Percentiles rank a stretch among this genome's conserved stretches.
phyloP scores from a whole-genome alignment of 345 rosid species.

The Salix exigua region DNA sequence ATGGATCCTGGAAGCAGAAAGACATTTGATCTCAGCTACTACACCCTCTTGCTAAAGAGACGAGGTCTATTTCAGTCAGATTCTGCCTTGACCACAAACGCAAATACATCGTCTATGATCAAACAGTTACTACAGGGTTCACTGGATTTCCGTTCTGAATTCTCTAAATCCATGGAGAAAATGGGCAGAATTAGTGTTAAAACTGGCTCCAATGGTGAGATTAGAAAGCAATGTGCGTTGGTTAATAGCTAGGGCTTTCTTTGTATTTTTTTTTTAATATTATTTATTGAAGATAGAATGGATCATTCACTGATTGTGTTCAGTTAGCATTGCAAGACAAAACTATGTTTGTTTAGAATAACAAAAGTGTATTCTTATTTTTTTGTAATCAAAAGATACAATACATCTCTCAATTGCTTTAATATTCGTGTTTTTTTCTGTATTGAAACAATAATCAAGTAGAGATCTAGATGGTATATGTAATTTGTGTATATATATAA shows the following conservation, averaged over 20 bases:
- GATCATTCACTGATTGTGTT: no score
- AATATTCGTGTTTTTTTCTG: no score
- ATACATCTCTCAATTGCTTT: neutral
- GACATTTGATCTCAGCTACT: constrained; percentile 71
- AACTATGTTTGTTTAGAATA: no score
- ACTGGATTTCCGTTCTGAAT: constrained; percentile 41
- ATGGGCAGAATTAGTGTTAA: constrained; percentile 59
- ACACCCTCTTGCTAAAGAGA: constrained; percentile 42
- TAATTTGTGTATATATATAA: no score
- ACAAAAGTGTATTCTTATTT: no score
- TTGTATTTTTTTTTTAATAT: no score
- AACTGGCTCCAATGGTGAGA: constrained; percentile 58
- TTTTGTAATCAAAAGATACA: no score
- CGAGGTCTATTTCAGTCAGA: constrained; percentile 74
- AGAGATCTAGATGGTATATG: no score
- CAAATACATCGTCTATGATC: constrained; percentile 39
- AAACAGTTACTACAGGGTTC: constrained; percentile 49
- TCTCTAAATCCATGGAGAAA: constrained; percentile 67
- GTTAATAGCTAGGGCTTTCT: constrained; percentile 36
- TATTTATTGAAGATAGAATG: no score
- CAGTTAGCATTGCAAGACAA: no score
- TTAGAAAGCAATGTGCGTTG: constrained; percentile 64
- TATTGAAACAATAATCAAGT: no score
- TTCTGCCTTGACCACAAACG: constrained; percentile 50
- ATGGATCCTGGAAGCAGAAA: constrained; percentile 78